phyloP scores from a whole-genome alignment of 768 basidiomycete genomes.

The Boletus vinaceobasis region DNA sequence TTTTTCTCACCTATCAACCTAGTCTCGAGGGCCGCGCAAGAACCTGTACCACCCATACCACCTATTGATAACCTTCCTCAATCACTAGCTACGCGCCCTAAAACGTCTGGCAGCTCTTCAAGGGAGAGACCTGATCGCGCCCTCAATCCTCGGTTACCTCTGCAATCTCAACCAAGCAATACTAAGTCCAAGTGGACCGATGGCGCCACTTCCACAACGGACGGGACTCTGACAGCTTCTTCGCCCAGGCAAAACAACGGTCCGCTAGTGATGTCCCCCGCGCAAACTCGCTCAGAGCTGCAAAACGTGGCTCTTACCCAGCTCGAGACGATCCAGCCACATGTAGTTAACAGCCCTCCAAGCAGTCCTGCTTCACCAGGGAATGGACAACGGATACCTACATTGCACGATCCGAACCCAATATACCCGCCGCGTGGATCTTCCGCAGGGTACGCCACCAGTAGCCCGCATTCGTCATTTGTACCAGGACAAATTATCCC shows the following conservation, averaged over 20 bases:
- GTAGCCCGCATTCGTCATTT: conserved; percentile 33
- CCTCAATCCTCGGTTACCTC: conserved; percentile 14
- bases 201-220: neutral
- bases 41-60: conserved; percentile 67
- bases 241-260: conserved; percentile 3
- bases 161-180: conserved; percentile 1
- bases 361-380: conserved; percentile 4
- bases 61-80: conserved; percentile 37
- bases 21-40: conserved; percentile 61
- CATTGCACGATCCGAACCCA: conserved; percentile 17
- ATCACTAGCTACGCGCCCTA: conserved; percentile 11
- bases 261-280: neutral
- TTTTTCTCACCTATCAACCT: conserved; percentile 4
- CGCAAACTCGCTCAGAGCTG: conserved; percentile 5
- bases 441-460: conserved; percentile 15
- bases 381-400: conserved; percentile 16
- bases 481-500: conserved; percentile 36
- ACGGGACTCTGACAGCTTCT: neutral
- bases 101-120: neutral
- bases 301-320: neutral
- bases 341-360: neutral
- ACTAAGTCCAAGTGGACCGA: neutral
- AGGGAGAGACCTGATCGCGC: conserved; percentile 23
- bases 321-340: conserved; percentile 3
- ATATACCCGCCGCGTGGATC: conserved; percentile 23